phyloP scores from a whole-genome alignment of 140 eudicot genomes.

The Flaveria floridana region DNA sequence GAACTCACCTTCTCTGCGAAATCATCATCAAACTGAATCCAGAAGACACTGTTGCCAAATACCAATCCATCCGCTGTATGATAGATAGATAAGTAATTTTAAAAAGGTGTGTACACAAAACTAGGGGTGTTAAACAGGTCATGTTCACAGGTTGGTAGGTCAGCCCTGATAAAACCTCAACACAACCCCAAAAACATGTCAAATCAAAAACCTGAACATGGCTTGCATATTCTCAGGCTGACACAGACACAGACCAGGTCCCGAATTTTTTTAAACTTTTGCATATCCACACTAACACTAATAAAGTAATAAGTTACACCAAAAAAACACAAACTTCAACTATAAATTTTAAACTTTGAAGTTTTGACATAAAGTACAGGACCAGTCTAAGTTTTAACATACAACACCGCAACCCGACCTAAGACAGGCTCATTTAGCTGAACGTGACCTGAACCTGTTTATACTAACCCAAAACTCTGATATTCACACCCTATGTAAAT shows the following conservation, averaged over 20 bases:
- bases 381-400: not conserved
- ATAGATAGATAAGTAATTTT: not conserved
- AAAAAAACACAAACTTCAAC: not conserved
- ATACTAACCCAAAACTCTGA: not conserved
- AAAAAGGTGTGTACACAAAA: not conserved
- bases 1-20: slow-evolving; percentile 63
- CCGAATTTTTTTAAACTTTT: not conserved
- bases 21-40: slow-evolving; percentile 95
- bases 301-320: not conserved
- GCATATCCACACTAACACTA: not conserved
- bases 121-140: not conserved
- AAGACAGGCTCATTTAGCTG: not conserved
- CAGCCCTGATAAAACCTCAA: not conserved
- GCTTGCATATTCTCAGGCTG: not conserved
- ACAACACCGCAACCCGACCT: not conserved
- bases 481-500: not conserved
- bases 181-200: not conserved
- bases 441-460: not conserved
- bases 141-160: not conserved
- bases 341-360: not conserved
- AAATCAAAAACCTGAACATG: not conserved
- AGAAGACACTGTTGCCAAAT: slow-evolving; percentile 91
- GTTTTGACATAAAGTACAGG: not conserved
- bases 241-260: not conserved
- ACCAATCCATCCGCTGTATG: slow-evolving; percentile 76